Evolutionary conservation across 2,329 filamentous ascomycete genomes (phyloP).

Genomic region (Boeremia lycopersici): DNA sequence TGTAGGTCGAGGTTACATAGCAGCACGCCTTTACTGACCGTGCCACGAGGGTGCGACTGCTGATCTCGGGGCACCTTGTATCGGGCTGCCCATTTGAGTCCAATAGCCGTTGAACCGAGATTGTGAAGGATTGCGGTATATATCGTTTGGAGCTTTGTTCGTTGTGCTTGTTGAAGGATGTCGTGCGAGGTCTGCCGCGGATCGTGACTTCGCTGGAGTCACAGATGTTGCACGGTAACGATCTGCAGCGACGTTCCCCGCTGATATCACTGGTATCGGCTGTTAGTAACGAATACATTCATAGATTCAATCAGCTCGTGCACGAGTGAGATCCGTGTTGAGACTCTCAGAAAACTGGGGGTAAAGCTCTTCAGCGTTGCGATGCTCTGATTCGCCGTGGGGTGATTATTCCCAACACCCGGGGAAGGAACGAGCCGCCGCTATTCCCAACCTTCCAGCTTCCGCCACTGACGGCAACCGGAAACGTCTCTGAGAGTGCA

Average conservation of each 20-base stretch:
- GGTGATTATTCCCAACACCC: constrained; percentile 20
- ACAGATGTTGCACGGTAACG: background rate
- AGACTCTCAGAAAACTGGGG: constrained; percentile 1
- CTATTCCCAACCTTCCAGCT: constrained; percentile 19
- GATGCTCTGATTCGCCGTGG: constrained; percentile 18
- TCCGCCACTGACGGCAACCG: constrained; percentile 23
- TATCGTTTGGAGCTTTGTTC: background rate
- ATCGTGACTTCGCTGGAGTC: background rate
- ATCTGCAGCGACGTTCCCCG: constrained; percentile 2
- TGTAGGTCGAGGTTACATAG: constrained; percentile 4
- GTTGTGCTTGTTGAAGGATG: background rate
- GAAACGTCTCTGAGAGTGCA: constrained; percentile 28
- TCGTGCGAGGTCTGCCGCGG: background rate
- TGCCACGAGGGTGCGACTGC: background rate
- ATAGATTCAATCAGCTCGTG: constrained; percentile 19
- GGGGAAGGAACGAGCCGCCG: constrained; percentile 35
- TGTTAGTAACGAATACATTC: constrained; percentile 22
- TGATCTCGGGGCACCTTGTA: background rate
- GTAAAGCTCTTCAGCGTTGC: background rate
- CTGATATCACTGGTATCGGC: constrained; percentile 18
- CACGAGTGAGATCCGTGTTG: constrained; percentile 18
- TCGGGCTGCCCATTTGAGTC: background rate
- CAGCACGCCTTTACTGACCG: background rate
- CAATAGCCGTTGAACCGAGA: background rate
- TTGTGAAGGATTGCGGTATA: background rate